A percentile compares a stretch with the other conserved stretches of the same genome.
phyloP scores from a whole-genome alignment of 2,329 filamentous ascomycete species.

The Periglandula ipomoeae region DNA sequence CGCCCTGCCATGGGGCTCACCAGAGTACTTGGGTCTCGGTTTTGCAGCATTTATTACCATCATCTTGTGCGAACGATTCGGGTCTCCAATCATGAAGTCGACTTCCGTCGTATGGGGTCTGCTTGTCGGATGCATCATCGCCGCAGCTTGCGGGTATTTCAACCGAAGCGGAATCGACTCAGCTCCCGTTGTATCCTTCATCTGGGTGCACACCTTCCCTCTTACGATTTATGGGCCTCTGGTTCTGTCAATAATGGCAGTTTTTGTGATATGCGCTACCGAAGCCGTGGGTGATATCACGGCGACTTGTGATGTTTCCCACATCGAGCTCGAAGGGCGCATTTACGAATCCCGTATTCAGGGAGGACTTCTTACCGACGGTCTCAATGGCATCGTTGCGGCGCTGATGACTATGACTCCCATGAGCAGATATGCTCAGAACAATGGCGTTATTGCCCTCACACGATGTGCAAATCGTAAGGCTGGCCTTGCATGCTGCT shows the following conservation, averaged over 20 bases:
- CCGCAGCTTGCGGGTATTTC: constrained; percentile 70
- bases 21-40: constrained; percentile 69
- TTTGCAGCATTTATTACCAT: constrained; percentile 75
- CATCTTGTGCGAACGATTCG: constrained; percentile 72
- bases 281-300: constrained; percentile 76
- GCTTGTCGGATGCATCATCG: constrained; percentile 68
- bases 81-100: constrained; percentile 76
- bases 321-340: constrained; percentile 62
- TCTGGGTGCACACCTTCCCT: constrained; percentile 72
- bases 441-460: constrained; percentile 76
- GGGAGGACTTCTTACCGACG: constrained; percentile 70
- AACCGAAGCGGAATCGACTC: constrained; percentile 60
- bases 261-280: constrained; percentile 66
- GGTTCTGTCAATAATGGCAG: constrained; percentile 60
- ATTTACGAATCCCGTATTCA: constrained; percentile 70
- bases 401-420: constrained; percentile 72
- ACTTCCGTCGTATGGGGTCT: constrained; percentile 68
- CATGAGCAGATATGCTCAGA: constrained; percentile 74
- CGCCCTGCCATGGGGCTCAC: constrained; percentile 66
- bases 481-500: constrained; percentile 68
- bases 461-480: constrained; percentile 74
- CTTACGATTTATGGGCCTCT: constrained; percentile 63
- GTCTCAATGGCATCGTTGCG: constrained; percentile 64
- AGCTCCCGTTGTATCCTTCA: constrained; percentile 63
- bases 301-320: constrained; percentile 72